A percentile compares a stretch with the other conserved stretches of the same genome.
Conservation (phyloP, 176 grass and related monocot genomes). For the Olyra latifolia region DNA sequence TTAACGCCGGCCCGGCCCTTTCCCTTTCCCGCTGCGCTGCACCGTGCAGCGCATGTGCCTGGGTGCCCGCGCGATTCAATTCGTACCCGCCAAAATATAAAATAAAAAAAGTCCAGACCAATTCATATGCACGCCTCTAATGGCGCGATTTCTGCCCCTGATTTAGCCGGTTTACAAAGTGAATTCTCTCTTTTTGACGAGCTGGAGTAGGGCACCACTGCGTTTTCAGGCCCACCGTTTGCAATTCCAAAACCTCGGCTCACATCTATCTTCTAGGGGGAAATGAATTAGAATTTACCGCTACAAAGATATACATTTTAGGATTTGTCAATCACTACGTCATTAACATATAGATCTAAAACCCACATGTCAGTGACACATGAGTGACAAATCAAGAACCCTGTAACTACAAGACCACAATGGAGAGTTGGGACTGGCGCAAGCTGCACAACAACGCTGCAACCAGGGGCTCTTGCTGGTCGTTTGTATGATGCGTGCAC, state of each 20-base stretch:
- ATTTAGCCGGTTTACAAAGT: slow-evolving; percentile 5
- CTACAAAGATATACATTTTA: no score
- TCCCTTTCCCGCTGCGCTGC: slow-evolving; percentile 9
- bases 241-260: neutral
- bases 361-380: no score
- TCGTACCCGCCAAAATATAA: neutral
- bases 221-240: neutral
- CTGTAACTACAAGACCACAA: neutral
- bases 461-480: no score
- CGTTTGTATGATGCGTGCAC: neutral
- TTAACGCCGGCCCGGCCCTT: slow-evolving; percentile 31
- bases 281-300: no score
- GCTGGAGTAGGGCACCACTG: neutral
- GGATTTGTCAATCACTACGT: no score
- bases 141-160: slow-evolving; percentile 30
- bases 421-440: neutral
- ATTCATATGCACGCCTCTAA: slow-evolving; percentile 14
- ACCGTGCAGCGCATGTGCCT: slow-evolving; percentile 38
- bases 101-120: neutral
- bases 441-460: no score
- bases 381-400: no score
- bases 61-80: neutral
- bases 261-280: no score
- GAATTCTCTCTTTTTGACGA: neutral
- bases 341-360: no score